A percentile compares a stretch with the other conserved stretches of the same genome.
phyloP scores from a whole-genome alignment of 148 eudicot species.

The Chenopodium suecicum region DNA sequence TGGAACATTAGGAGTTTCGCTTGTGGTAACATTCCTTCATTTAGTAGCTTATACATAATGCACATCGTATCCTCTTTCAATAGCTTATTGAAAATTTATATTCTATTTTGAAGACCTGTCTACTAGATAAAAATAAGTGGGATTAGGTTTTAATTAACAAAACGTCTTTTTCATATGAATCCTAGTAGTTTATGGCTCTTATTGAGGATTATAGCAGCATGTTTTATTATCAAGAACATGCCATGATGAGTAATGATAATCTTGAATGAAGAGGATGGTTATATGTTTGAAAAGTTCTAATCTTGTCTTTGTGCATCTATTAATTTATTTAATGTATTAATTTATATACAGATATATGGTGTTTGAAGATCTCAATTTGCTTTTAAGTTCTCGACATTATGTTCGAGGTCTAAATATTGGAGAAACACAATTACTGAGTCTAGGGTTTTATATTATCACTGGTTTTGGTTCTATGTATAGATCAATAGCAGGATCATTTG shows the following conservation, averaged over 20 bases:
- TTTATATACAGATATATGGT: slow-evolving; percentile 42
- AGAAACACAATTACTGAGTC: slow-evolving; percentile 17
- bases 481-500: slow-evolving; percentile 41
- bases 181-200: neutral
- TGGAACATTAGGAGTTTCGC: no score
- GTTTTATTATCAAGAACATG: neutral
- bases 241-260: neutral
- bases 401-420: slow-evolving; percentile 23
- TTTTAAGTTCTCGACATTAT: slow-evolving; percentile 28
- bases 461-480: slow-evolving; percentile 26
- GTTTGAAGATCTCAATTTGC: slow-evolving; percentile 35
- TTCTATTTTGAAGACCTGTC: no score
- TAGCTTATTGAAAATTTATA: no score
- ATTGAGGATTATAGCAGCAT: neutral
- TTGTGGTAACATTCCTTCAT: no score
- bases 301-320: neutral
- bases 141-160: neutral
- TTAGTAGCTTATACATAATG: no score
- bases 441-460: slow-evolving; percentile 17
- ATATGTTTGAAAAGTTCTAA: neutral
- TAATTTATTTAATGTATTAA: neutral
- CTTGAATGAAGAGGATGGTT: neutral
- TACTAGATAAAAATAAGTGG: neutral
- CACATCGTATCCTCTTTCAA: no score
- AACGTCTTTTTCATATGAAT: neutral